phyloP scores from a whole-genome alignment of 2,329 filamentous ascomycete genomes.

The Xylariales sp. region DNA sequence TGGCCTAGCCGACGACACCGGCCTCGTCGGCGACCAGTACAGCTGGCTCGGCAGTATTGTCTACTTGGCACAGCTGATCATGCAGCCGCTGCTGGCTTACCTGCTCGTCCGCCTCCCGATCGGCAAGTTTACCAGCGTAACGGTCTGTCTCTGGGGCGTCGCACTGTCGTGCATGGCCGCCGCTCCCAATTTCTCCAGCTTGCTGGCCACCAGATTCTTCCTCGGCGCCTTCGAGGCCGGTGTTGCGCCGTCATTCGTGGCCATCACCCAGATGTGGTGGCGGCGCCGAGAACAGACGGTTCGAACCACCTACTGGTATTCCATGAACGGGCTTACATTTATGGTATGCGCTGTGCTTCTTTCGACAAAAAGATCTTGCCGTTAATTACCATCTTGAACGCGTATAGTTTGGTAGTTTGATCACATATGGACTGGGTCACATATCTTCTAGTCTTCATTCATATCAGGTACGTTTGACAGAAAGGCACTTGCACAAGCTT shows the following conservation, averaged over 20 bases:
- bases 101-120: constrained; percentile 57
- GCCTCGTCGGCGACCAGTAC: constrained; percentile 52
- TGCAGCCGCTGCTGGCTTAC: constrained; percentile 46
- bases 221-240: constrained; percentile 52
- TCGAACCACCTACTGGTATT: constrained; percentile 54
- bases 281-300: constrained; percentile 54
- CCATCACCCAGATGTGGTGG: constrained; percentile 60
- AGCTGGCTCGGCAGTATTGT: constrained; percentile 32
- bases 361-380: no score
- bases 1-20: constrained; percentile 54
- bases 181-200: constrained; percentile 40
- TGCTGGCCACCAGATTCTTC: constrained; percentile 50
- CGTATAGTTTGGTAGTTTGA: constrained; percentile 52
- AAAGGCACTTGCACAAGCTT: no score
- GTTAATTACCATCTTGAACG: no score
- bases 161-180: constrained; percentile 48
- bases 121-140: constrained; percentile 52
- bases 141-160: constrained; percentile 47
- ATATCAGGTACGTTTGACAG: no score
- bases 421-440: constrained; percentile 48
- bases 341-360: no score
- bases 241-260: constrained; percentile 48
- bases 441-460: no score
- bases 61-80: constrained; percentile 50
- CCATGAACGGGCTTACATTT: constrained; percentile 56